Percentiles rank a stretch among this genome's conserved stretches.
phyloP scores from a whole-genome alignment of 2,329 filamentous ascomycete species.

The Pseudogymnoascus sp. region DNA sequence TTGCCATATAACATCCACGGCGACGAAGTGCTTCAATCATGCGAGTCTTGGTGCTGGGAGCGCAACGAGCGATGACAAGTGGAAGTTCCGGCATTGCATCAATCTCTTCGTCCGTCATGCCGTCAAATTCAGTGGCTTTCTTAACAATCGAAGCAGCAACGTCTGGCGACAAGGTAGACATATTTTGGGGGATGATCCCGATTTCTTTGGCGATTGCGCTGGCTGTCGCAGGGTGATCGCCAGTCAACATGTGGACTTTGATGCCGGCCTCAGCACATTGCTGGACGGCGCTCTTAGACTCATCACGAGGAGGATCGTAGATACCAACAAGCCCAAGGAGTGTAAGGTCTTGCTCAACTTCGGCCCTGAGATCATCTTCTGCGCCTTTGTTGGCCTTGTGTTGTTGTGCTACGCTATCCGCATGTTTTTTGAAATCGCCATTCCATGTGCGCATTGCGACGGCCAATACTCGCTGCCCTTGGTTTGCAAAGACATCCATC shows the following conservation, averaged over 20 bases:
- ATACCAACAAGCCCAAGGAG: constrained; percentile 50
- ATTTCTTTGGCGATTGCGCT: constrained; percentile 49
- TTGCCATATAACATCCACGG: constrained; percentile 41
- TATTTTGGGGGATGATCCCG: constrained; percentile 42
- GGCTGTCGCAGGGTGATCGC: constrained; percentile 47
- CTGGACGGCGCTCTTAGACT: constrained; percentile 47
- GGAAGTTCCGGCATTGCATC: constrained; percentile 42
- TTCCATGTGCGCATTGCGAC: constrained; percentile 37
- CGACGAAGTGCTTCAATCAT: constrained; percentile 48
- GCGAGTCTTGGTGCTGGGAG: constrained; percentile 44
- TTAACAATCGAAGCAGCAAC: constrained; percentile 43
- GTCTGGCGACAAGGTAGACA: constrained; percentile 35
- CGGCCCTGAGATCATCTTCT: constrained; percentile 23
- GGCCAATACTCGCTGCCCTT: constrained; percentile 53
- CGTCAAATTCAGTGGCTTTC: constrained; percentile 41
- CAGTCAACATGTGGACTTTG: constrained; percentile 68
- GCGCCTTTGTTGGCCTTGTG: constrained; percentile 14
- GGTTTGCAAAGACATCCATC: constrained; percentile 47
- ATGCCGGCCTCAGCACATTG: constrained; percentile 62
- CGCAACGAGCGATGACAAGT: constrained; percentile 45
- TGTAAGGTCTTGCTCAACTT: constrained; percentile 44
- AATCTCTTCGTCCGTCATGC: constrained; percentile 39
- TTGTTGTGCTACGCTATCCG: constrained; percentile 4
- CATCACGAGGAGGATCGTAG: constrained; percentile 50
- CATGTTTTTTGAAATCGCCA: constrained; percentile 14